Conservation (phyloP, 2,329 filamentous ascomycete species). For the Metarhizium humberi region DNA sequence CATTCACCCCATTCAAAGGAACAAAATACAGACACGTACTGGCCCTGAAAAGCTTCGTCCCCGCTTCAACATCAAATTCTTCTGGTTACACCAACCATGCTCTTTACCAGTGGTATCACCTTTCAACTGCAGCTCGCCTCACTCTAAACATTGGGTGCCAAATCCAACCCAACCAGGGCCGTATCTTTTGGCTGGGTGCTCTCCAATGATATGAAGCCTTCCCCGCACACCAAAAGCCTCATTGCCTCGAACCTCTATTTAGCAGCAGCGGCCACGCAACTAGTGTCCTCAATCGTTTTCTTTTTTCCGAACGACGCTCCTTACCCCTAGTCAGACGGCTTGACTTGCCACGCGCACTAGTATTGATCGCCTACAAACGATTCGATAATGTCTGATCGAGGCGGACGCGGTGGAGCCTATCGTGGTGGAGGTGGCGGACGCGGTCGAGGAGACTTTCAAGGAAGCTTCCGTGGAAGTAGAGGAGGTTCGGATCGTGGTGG, state of each 20-base stretch:
- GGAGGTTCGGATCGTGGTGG: conserved; percentile 6
- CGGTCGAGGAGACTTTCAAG: conserved; percentile 7
- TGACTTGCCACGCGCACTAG: not conserved
- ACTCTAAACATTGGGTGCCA: not conserved
- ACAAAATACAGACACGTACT: too few relatives aligned
- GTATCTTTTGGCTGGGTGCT: too few relatives aligned
- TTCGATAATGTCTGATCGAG: conserved; percentile 17
- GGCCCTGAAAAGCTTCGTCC: too few relatives aligned
- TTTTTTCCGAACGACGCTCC: not conserved
- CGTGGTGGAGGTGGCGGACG: conserved; percentile 10
- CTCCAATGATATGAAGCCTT: not conserved
- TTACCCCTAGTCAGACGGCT: not conserved
- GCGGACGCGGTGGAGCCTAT: conserved; percentile 12
- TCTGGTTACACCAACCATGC: not conserved
- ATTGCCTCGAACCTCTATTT: not conserved
- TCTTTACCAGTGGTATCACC: not conserved
- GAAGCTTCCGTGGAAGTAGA: conserved; percentile 10
- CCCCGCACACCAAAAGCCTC: not conserved
- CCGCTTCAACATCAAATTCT: too few relatives aligned
- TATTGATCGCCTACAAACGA: not conserved
- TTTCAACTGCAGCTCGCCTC: not conserved
- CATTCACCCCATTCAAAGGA: too few relatives aligned
- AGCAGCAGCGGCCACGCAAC: too few relatives aligned
- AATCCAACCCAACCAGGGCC: not conserved
- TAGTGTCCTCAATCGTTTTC: not conserved